Conservation (phyloP, 257 asterid species). For the Solanum virginianum region DNA sequence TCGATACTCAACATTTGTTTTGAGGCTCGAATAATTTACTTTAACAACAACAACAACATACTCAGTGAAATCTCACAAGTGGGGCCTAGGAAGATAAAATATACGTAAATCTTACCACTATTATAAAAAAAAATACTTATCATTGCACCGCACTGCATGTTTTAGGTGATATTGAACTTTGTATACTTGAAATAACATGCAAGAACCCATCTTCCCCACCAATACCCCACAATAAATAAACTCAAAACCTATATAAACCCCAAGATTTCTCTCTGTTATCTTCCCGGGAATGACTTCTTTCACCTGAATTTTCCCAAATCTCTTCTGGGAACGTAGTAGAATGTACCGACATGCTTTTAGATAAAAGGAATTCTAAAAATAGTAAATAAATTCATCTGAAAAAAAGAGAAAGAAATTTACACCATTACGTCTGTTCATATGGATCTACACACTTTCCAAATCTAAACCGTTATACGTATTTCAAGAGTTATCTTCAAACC, state of each 20-base stretch:
- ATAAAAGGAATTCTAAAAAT: background rate
- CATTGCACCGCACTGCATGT: too few species aligned
- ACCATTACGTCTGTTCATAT: background rate
- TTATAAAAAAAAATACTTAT: background rate
- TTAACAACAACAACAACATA: too few species aligned
- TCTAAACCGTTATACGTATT: background rate
- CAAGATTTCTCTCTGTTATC: background rate
- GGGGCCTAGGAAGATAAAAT: too few species aligned
- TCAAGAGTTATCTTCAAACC: background rate
- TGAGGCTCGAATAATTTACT: background rate
- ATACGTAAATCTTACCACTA: too few species aligned
- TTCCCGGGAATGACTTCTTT: background rate
- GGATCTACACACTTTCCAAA: background rate
- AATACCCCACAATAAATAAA: background rate
- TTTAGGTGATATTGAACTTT: too few species aligned
- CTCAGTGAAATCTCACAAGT: too few species aligned
- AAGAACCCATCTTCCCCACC: background rate
- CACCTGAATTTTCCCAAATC: background rate
- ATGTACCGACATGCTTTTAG: background rate
- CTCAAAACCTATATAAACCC: background rate
- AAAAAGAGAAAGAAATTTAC: background rate
- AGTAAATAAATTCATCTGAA: background rate
- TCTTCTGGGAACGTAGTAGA: background rate
- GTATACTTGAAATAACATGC: too few species aligned
- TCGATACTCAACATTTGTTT: background rate